Evolutionary conservation across 257 asterid species (phyloP), one percentile per base, ranked within the genome.

Genomic region (Leptodermis oblonga): DNA sequence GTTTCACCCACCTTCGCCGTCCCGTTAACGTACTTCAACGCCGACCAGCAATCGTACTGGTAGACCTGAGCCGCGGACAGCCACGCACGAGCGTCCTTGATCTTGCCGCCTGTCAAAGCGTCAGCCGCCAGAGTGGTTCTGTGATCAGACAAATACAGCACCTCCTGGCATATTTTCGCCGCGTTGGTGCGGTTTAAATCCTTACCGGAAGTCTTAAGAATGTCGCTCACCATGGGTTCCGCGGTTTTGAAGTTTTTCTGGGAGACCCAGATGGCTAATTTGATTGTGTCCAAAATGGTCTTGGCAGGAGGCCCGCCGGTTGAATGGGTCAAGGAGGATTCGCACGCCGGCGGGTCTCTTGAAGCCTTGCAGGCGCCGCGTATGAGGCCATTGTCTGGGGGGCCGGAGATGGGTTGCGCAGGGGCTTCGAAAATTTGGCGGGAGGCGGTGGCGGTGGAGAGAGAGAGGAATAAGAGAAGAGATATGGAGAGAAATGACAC

Each of bases 61-160:
- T 90, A 84, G 42, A 58, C 86, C 71, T 83, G 0, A 15, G 88
- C 79, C 12, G 89, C 86, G 54, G 89, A 82, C 83, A 80, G 65
- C 96, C 95, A 86, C 33, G 92, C 91, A 22, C 96, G 95, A 4
- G 89, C 81, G 59, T 87, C 90, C 80, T 87, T 90, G 2, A 74
- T 33, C 20, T 28, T n/a, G 28, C 78, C 78, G 5, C 73, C 7
- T 11, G 73, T 26, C 56, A 83, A 67, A 2, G 85, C 77, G 0
- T 14, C 72, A 54, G 20, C 73, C 22, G 76, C 75, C 17, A 39
- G 65, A 12, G 60, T 53, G 4, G 77, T 73, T 52, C 96, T 81
- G 62, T 86, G 60, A 7, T 70, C 75, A 28, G 89, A 80, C 69
- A 78, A 82, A 7, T 51, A 41, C 1, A 90, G 73, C 41, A 73